Evolutionary conservation across 2,329 filamentous ascomycete genomes (phyloP), one percentile per base, ranked within the genome.

Genomic region (Penicillium expansum): DNA sequence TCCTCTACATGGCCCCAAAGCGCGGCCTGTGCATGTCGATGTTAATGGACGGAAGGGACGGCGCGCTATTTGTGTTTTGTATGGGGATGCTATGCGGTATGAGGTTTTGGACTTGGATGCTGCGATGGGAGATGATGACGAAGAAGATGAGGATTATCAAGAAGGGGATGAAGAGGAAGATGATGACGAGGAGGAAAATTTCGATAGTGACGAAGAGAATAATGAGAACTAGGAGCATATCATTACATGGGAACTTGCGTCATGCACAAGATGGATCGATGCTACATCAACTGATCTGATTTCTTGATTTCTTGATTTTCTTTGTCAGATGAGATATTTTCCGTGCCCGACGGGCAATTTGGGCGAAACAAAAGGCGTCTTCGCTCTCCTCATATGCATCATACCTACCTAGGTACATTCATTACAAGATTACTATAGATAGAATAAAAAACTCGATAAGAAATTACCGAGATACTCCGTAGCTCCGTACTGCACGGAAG

Each of bases 21-120:
- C 69, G 56, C 74, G 70, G 41, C 83, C 84, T 0, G 56, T 79
- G 22, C 73, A 72, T 55, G 61, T 87, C 7, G 75, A 82, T 33
- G 78, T 85, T 3, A 86, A 86, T 63, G 83, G 83, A 20, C 73
- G 82, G 11, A 79, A 78, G 55, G 80, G 79, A 1, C 74, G 83
- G 60, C 71, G 81, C 56, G 79, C 81, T 3, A 74, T 83, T 20
- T 79, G 83, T 51, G 80, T 86, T 29, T 66, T 86, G 58, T 83
- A 82, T 43, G 76, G 79, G 29, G 79, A 83, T 65, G 70, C 74
- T 35, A 75, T 80, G 66, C 78, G 81, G 57, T 86, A 83, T 69
- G 76, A 79, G 47, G 79, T 86, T 14, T 70, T 85, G 56, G 83
- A 86, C 69, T 65, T 86, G 61, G 83, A 80, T 65, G 73, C 77